phyloP scores from a whole-genome alignment of 2,329 filamentous ascomycete species.

The Alternaria postmessia region DNA sequence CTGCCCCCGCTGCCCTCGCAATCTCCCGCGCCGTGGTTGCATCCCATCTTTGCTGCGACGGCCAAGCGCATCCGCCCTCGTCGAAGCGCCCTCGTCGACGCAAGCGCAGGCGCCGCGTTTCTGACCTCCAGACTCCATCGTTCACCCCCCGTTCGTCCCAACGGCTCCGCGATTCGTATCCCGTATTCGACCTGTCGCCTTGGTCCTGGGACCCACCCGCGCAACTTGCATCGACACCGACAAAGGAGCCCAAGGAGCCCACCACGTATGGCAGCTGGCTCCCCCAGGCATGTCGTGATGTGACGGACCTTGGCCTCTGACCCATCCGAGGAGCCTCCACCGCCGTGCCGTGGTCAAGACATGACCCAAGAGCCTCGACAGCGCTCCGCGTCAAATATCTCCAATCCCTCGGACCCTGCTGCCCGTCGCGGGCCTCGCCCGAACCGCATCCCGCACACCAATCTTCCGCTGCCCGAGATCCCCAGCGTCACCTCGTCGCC shows the following conservation, averaged over 20 bases:
- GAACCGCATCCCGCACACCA: constrained; percentile 32
- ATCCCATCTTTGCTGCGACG: constrained; percentile 26
- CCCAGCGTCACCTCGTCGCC: constrained; percentile 33
- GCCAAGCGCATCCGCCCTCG: constrained; percentile 21
- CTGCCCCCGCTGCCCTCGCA: background rate
- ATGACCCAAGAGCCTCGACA: constrained; percentile 45
- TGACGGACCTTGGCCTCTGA: constrained; percentile 23
- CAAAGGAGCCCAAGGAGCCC: constrained; percentile 13
- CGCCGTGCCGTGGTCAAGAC: constrained; percentile 17
- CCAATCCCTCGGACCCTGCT: constrained; percentile 35
- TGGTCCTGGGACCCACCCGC: constrained; percentile 11
- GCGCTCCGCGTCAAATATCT: constrained; percentile 44
- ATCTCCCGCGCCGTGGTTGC: constrained; percentile 10
- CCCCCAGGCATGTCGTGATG: constrained; percentile 35
- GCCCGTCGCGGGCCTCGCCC: constrained; percentile 30
- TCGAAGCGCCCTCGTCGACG: constrained; percentile 22
- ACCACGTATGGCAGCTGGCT: background rate
- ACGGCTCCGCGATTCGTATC: constrained; percentile 7
- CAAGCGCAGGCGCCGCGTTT: constrained; percentile 17
- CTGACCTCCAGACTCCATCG: background rate
- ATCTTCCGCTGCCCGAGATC: constrained; percentile 33
- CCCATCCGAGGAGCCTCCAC: constrained; percentile 28
- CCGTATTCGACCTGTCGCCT: constrained; percentile 14
- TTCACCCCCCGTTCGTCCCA: constrained; percentile 7
- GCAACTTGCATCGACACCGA: constrained; percentile 9